Conservation (phyloP, 257 asterid species). For the Parsonsia alboflavescens region DNA sequence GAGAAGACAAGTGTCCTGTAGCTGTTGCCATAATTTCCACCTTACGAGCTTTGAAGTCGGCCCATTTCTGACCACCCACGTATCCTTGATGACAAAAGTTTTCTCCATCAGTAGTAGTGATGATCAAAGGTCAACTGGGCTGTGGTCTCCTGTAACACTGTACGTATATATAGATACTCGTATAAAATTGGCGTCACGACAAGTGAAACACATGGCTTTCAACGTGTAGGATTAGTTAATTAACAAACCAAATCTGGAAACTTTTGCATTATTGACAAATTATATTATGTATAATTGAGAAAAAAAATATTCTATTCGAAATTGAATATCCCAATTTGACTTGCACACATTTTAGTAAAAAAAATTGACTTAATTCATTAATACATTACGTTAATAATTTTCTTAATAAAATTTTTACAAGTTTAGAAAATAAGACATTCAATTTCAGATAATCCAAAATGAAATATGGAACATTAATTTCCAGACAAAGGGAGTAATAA, state of each 20-base stretch:
- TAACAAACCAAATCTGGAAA: constrained; percentile 6
- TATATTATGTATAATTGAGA: not conserved
- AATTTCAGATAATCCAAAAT: too few species aligned
- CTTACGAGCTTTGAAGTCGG: constrained; percentile 24
- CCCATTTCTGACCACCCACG: constrained; percentile 24
- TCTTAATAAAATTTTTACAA: too few species aligned
- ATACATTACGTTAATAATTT: too few species aligned
- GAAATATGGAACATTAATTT: too few species aligned
- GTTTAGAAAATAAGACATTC: too few species aligned
- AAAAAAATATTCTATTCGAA: too few species aligned
- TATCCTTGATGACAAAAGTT: constrained; percentile 10
- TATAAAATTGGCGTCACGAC: not conserved
- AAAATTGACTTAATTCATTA: too few species aligned
- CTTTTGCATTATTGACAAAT: not conserved
- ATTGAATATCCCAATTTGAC: too few species aligned
- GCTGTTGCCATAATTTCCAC: constrained; percentile 9
- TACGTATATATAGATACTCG: not conserved
- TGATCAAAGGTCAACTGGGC: constrained; percentile 6
- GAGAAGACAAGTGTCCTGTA: not conserved
- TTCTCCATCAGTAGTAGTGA: not conserved
- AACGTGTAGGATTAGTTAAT: constrained; percentile 6
- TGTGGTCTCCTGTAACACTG: constrained; percentile 14
- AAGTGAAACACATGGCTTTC: constrained; percentile 2
- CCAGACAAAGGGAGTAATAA: too few species aligned
- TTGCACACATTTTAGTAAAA: too few species aligned